A percentile compares a stretch with the other conserved stretches of the same genome.
Evolutionary conservation across 768 basidiomycete genomes (phyloP).

Genomic region (Amanita inopinata): DNA sequence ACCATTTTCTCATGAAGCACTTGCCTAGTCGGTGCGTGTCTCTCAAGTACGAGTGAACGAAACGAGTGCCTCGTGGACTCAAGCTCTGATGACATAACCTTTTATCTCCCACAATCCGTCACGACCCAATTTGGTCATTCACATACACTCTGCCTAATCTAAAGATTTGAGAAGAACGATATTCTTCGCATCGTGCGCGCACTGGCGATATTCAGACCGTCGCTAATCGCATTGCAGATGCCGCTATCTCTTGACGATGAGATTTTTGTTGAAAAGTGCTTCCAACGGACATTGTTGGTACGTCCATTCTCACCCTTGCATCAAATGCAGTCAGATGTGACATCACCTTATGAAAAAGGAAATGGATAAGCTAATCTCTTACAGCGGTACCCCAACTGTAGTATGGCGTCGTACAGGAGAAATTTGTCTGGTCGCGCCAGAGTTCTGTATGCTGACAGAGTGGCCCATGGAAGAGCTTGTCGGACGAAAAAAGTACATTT

Average conservation of each 20-base stretch:
- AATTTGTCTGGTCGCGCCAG: constrained; percentile 92
- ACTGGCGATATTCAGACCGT: constrained; percentile 91
- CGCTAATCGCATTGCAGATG: constrained; percentile 96
- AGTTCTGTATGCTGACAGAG: constrained; percentile 91
- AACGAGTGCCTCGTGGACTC: constrained; percentile 36
- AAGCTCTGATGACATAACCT: constrained; percentile 25
- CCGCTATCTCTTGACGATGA: constrained; percentile 94
- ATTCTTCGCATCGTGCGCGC: constrained; percentile 91
- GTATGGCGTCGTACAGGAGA: constrained; percentile 98
- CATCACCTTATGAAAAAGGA: constrained; percentile 44
- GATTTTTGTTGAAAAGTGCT: constrained; percentile 91
- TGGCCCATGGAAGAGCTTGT: constrained; percentile 81
- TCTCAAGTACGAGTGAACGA: constrained; percentile 20
- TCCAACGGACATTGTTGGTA: constrained; percentile 87
- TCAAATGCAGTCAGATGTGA: constrained; percentile 12
- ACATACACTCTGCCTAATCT: constrained; percentile 11
- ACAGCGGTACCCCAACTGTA: constrained; percentile 94
- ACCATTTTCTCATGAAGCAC: constrained; percentile 95
- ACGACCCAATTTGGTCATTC: constrained; percentile 12
- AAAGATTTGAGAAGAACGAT: constrained; percentile 93
- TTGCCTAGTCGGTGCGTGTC: constrained; percentile 66
- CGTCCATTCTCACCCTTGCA: constrained; percentile 11
- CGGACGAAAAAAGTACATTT: constrained; percentile 50
- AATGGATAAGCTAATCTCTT: constrained; percentile 93
- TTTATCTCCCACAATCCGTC: constrained; percentile 16